Evolutionary conservation across 192 early-diverging fungal genomes (phyloP), one percentile per base, ranked within the genome.

Genomic region (Umbelopsis vinacea): DNA sequence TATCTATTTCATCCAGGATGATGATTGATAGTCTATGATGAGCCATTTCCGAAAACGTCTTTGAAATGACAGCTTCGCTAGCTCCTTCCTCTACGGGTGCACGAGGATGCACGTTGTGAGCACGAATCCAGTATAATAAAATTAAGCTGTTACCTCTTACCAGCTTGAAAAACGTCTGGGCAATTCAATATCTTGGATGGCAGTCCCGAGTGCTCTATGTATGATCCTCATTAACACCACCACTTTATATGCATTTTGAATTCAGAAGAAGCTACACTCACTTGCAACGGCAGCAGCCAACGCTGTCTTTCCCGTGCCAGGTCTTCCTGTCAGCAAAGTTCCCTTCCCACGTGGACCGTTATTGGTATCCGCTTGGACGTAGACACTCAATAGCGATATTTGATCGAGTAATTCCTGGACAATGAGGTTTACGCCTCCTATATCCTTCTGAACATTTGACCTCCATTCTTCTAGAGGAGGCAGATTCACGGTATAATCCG

Each of bases 1-100:
- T 84, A 71, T 88, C 87, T 15, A 86, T 74, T 71, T 88, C 87
- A 52, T 88, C 87, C 6, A 88, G 23, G 40, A 88, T 80, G 11
- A 88, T 23, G n/a, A 87, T 76, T 3, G 86, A 87, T 4, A 76
- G 57, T 29, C 38, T 72, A 22, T 80, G 37, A 7, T 66, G 66
- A 5, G 75, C 29, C 35, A 76, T 43, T 26, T 72, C 72, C n/a
- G 37, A 70, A 72, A 86, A 85, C 12, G 83, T 70, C 38, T 22
- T 66, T 45, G 68, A 70, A 54, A 89, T 75, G 70, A 81, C 78
- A 66, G 73, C 77, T 71, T 91, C 82, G 76, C 82, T 83, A 22
- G 80, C 82, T 12, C 87, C 87, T 71, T 87, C 85, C 72, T 86
- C 87, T 88, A 67, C 17, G 37, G 21, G 38, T 17, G 14, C 23